phyloP scores from a whole-genome alignment of 345 rosid genomes.

The Moricandia arvensis region DNA sequence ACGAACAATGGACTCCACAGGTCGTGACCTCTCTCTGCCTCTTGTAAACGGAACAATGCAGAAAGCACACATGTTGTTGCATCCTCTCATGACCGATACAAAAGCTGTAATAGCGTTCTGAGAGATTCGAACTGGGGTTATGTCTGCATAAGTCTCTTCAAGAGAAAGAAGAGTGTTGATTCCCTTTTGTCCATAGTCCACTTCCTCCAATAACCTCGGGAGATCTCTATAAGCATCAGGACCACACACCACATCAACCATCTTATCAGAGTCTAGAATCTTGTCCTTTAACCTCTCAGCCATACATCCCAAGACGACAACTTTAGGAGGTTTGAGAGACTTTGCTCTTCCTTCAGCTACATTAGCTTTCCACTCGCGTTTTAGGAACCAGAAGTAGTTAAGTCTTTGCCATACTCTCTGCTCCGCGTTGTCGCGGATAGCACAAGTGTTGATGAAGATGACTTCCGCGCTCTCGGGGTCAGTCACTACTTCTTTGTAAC shows the following conservation, averaged over 20 bases:
- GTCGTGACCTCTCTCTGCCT: slow-evolving; percentile 92
- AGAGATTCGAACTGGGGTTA: slow-evolving; percentile 72
- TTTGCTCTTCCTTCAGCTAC: slow-evolving; percentile 63
- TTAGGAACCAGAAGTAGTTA: slow-evolving; percentile 91
- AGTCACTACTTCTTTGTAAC: slow-evolving; percentile 61
- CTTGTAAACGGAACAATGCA: slow-evolving; percentile 95
- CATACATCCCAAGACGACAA: slow-evolving; percentile 96
- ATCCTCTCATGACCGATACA: slow-evolving; percentile 93
- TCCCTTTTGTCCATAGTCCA: slow-evolving; percentile 89
- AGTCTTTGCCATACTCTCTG: slow-evolving; percentile 98
- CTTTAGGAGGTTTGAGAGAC: slow-evolving; percentile 75
- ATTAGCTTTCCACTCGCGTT: slow-evolving; percentile 85
- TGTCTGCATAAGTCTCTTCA: slow-evolving; percentile 92
- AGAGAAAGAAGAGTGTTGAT: slow-evolving; percentile 91
- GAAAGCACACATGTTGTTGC: slow-evolving; percentile 96
- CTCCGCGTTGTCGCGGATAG: slow-evolving; percentile 89
- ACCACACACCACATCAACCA: slow-evolving; percentile 98
- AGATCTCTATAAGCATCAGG: slow-evolving; percentile 95
- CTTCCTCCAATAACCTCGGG: slow-evolving; percentile 78
- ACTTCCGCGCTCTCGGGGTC: slow-evolving; percentile 88
- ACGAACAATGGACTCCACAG: slow-evolving; percentile 78
- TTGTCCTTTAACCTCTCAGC: slow-evolving; percentile 91
- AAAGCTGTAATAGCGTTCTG: slow-evolving; percentile 71
- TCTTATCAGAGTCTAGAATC: slow-evolving; percentile 88
- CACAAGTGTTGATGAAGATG: slow-evolving; percentile 86